Percentiles rank a stretch among this genome's conserved stretches.
These are phyloP conservation scores for Farysia itapuensis DNA, from an alignment of 1,284 basidiomycete genomes.

Conservation along the genomic window DNA sequence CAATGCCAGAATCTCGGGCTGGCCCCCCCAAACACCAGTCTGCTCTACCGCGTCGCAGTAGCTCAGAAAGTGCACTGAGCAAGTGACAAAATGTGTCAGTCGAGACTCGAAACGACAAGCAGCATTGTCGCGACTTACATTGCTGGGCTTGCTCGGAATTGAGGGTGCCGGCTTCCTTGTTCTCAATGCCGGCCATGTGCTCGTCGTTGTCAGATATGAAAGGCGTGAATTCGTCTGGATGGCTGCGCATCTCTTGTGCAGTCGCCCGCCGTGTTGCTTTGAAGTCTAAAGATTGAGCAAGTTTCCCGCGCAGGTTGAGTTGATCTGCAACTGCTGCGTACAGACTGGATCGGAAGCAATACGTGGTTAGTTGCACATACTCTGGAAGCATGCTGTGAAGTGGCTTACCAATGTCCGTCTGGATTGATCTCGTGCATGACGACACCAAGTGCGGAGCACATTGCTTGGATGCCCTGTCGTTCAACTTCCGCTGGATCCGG, in stretches of 20 bases:
- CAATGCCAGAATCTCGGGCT: slow-evolving; percentile 91
- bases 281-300: slow-evolving; percentile 60
- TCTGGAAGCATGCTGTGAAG: neutral
- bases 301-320: slow-evolving; percentile 49
- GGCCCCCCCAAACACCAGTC: slow-evolving; percentile 92
- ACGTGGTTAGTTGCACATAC: neutral
- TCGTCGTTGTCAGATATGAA: slow-evolving; percentile 71
- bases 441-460: slow-evolving; percentile 40
- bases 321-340: slow-evolving; percentile 90
- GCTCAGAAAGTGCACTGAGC: slow-evolving; percentile 67
- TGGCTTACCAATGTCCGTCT: slow-evolving; percentile 77
- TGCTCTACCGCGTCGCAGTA: slow-evolving; percentile 81
- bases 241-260: slow-evolving; percentile 77
- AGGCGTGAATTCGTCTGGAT: slow-evolving; percentile 88
- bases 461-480: slow-evolving; percentile 32
- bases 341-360: slow-evolving; percentile 61
- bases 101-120: neutral
- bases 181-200: slow-evolving; percentile 65
- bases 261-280: slow-evolving; percentile 69
- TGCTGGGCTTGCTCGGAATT: slow-evolving; percentile 63
- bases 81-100: neutral
- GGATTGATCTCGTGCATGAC: slow-evolving; percentile 70
- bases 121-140: slow-evolving; percentile 2
- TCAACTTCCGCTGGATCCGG: slow-evolving; percentile 44
- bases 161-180: slow-evolving; percentile 69